These are phyloP conservation scores for Penicillium paxilli DNA, from an alignment of 495 filamentous ascomycete genomes.

Conservation along the genomic window DNA sequence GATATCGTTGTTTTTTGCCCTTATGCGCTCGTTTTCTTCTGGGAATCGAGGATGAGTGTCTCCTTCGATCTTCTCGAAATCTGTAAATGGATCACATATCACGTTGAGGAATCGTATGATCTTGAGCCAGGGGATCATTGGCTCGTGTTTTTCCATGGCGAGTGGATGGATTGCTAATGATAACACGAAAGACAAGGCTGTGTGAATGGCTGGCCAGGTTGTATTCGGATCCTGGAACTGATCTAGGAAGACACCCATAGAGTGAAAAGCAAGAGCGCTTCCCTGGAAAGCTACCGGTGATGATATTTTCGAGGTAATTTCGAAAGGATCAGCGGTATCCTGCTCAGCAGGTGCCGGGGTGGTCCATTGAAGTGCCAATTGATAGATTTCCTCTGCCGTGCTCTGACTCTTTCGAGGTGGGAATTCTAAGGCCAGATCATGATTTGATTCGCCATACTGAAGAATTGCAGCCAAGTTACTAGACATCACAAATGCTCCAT, in stretches of 20 bases:
- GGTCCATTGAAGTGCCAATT: conserved; percentile 24
- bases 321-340: not conserved
- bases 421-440: conserved; percentile 38
- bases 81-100: conserved; percentile 44
- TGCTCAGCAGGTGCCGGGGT: not conserved
- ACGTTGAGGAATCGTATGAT: conserved; percentile 67
- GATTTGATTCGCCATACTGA: conserved; percentile 60
- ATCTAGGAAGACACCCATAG: conserved; percentile 55
- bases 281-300: conserved; percentile 31
- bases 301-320: conserved; percentile 2
- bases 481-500: conserved; percentile 55
- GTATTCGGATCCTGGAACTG: conserved; percentile 61
- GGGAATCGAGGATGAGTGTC: conserved; percentile 46
- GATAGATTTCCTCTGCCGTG: conserved; percentile 27
- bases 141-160: conserved; percentile 53
- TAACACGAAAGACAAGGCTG: conserved; percentile 68
- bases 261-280: conserved; percentile 45
- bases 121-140: conserved; percentile 65
- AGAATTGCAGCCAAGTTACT: conserved; percentile 56
- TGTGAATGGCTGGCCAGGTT: conserved; percentile 68
- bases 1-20: not conserved
- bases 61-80: conserved; percentile 48
- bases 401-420: conserved; percentile 32
- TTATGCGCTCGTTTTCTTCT: not conserved
- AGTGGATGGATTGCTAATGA: conserved; percentile 52